Conservation (phyloP, 495 filamentous ascomycete genomes). For the Xylaria acuta region DNA sequence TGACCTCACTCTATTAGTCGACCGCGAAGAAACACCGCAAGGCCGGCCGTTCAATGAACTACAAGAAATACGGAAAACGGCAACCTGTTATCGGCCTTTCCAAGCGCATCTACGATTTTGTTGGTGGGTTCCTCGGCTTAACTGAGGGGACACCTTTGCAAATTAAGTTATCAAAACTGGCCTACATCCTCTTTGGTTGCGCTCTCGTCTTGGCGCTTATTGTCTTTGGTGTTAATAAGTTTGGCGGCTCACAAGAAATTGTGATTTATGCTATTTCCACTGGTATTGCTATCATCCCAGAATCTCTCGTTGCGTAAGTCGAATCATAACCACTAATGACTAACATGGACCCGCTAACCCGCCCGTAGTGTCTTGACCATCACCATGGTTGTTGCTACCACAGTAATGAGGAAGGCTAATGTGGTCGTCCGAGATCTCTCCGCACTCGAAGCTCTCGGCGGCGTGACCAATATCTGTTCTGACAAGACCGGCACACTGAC, state of each 20-base stretch:
- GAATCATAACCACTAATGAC: not conserved
- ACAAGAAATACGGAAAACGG: slow-evolving; percentile 64
- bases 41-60: slow-evolving; percentile 66
- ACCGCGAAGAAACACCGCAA: slow-evolving; percentile 65
- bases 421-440: slow-evolving; percentile 80
- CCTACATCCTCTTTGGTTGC: slow-evolving; percentile 74
- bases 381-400: slow-evolving; percentile 79
- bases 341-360: slow-evolving; percentile 4
- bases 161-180: slow-evolving; percentile 78
- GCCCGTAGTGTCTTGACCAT: slow-evolving; percentile 65
- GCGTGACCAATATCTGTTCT: slow-evolving; percentile 87
- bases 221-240: slow-evolving; percentile 79
- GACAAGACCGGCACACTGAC: slow-evolving; percentile 89
- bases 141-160: slow-evolving; percentile 82
- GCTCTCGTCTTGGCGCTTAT: slow-evolving; percentile 78
- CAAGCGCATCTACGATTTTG: slow-evolving; percentile 65
- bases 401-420: slow-evolving; percentile 75
- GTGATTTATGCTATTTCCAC: slow-evolving; percentile 81
- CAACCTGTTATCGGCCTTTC: slow-evolving; percentile 63
- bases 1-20: slow-evolving; percentile 28
- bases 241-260: slow-evolving; percentile 72
- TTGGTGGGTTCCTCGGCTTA: slow-evolving; percentile 74
- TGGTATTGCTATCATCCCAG: slow-evolving; percentile 75
- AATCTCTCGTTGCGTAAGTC: slow-evolving; percentile 67
- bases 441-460: slow-evolving; percentile 82